Conservation (phyloP, 495 filamentous ascomycete genomes). For the Tuber aestivum region DNA sequence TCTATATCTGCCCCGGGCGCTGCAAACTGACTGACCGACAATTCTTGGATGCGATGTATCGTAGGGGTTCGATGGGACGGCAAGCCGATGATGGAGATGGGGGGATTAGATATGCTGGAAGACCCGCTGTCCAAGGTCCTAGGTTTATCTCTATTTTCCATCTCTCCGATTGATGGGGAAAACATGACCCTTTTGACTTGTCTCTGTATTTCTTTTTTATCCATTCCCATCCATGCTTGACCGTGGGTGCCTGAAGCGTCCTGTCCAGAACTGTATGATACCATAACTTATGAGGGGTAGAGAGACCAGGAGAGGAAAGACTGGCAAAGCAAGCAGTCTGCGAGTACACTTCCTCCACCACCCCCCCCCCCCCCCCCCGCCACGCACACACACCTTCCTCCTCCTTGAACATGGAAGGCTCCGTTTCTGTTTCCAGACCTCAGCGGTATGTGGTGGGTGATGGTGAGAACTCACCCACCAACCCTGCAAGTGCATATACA, state of each 20-base stretch:
- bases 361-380: too few species aligned
- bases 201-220: constrained; percentile 11
- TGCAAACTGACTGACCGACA: not conserved
- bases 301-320: constrained; percentile 27
- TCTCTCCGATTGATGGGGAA: constrained; percentile 15
- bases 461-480: not conserved
- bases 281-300: constrained; percentile 21
- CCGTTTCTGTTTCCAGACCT: constrained; percentile 27
- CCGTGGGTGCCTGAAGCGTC: constrained; percentile 23
- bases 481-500: constrained; percentile 16
- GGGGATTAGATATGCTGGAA: not conserved
- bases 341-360: not conserved
- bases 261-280: not conserved
- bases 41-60: not conserved
- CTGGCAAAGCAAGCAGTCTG: not conserved
- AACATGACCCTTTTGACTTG: constrained; percentile 27
- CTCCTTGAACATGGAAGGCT: constrained; percentile 14
- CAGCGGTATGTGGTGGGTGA: constrained; percentile 25
- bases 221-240: constrained; percentile 19
- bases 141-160: not conserved
- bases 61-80: not conserved
- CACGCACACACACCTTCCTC: too few species aligned
- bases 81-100: not conserved
- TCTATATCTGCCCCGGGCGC: not conserved
- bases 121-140: not conserved